phyloP scores from a whole-genome alignment of 768 basidiomycete genomes.

The Rhizopogon salebrosus region DNA sequence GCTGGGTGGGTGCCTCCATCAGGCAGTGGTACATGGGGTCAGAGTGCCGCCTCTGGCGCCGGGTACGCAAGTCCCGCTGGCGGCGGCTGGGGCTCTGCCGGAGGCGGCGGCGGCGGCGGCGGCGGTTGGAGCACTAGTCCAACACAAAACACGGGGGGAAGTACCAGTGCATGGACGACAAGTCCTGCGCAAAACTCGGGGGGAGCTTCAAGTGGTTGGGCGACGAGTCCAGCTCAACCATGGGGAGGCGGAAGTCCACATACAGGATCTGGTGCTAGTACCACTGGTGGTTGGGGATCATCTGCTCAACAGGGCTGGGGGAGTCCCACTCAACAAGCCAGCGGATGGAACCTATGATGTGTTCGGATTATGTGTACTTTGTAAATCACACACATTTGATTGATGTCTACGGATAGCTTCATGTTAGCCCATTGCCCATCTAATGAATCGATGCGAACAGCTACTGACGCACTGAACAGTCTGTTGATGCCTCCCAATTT shows the following conservation, averaged over 20 bases:
- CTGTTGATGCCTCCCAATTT: not conserved
- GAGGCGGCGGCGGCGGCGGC: slow-evolving; percentile 7
- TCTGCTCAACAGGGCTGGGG: slow-evolving; percentile 40
- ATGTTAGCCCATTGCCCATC: not conserved
- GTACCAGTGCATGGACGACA: slow-evolving; percentile 12
- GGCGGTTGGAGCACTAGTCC: slow-evolving; percentile 28
- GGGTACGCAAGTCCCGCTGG: slow-evolving; percentile 25
- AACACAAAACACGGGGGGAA: slow-evolving; percentile 18
- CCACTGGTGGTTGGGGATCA: slow-evolving; percentile 18
- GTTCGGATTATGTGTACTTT: not conserved
- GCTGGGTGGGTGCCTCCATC: slow-evolving; percentile 17
- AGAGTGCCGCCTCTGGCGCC: slow-evolving; percentile 26
- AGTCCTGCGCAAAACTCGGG: slow-evolving; percentile 23
- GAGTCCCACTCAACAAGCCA: slow-evolving; percentile 43
- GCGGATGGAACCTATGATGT: slow-evolving; percentile 47
- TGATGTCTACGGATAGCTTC: not conserved
- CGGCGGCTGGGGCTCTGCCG: slow-evolving; percentile 5
- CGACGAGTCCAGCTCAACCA: slow-evolving; percentile 27
- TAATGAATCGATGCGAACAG: not conserved
- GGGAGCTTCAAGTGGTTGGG: slow-evolving; percentile 25
- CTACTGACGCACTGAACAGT: too few species aligned
- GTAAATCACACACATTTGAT: not conserved
- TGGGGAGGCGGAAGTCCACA: slow-evolving; percentile 36
- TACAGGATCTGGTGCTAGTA: slow-evolving; percentile 11
- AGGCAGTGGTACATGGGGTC: slow-evolving; percentile 24